Conservation (phyloP, 1,284 basidiomycete genomes). For the Hortiboletus rubellus region DNA sequence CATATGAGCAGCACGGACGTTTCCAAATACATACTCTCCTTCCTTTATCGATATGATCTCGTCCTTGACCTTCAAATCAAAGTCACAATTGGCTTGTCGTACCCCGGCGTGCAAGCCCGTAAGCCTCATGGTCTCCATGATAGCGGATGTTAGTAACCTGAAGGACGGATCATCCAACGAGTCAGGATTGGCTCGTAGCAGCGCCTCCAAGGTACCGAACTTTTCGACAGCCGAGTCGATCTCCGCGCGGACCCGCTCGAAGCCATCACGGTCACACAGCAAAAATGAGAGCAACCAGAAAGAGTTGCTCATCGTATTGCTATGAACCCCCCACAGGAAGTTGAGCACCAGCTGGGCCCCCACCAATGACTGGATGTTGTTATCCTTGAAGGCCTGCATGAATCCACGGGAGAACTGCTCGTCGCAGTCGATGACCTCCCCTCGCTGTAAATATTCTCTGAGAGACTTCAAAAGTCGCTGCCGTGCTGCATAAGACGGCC, state of each 20-base stretch:
- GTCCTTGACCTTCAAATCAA: constrained; percentile 15
- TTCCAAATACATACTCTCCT: constrained; percentile 24
- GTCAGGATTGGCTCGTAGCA: constrained; percentile 15
- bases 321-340: constrained; percentile 32
- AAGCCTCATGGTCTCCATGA: constrained; percentile 33
- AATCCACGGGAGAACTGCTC: constrained; percentile 13
- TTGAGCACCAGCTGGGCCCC: constrained; percentile 23
- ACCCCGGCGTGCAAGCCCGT: constrained; percentile 17
- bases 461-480: constrained; percentile 10
- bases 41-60: constrained; percentile 16
- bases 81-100: constrained; percentile 19
- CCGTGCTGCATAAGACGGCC: constrained; percentile 21
- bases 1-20: constrained; percentile 24
- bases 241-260: constrained; percentile 23
- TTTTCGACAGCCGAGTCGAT: constrained; percentile 20
- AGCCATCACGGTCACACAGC: constrained; percentile 11
- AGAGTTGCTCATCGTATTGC: constrained; percentile 20
- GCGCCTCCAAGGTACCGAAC: constrained; percentile 11
- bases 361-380: constrained; percentile 18
- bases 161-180: constrained; percentile 23
- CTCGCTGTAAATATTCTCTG: constrained; percentile 15
- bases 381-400: constrained; percentile 19
- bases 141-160: constrained; percentile 26
- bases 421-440: constrained; percentile 2
- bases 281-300: constrained; percentile 24